A percentile compares a stretch with the other conserved stretches of the same genome.
Conservation (phyloP, 2,329 filamentous ascomycete genomes). For the Endoconidiophora laricicola region DNA sequence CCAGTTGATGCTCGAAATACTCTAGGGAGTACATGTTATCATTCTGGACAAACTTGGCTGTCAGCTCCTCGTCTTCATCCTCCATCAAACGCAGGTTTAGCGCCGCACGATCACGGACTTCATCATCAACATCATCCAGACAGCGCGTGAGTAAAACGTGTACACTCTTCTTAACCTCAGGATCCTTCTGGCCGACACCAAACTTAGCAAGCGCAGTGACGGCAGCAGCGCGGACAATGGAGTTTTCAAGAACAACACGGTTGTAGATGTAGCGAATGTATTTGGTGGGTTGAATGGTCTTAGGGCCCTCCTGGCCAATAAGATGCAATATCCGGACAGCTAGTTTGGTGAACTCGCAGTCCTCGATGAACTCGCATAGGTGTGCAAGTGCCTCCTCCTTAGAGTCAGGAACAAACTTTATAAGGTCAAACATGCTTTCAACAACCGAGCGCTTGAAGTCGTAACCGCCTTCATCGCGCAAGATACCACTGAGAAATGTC, state of each 20-base stretch:
- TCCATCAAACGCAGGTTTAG: conserved; percentile 84
- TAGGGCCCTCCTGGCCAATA: conserved; percentile 84
- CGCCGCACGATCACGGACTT: conserved; percentile 88
- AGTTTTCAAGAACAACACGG: conserved; percentile 90
- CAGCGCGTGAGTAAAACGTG: conserved; percentile 83
- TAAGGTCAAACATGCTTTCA: conserved; percentile 97
- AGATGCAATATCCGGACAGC: conserved; percentile 90
- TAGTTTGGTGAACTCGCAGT: conserved; percentile 97
- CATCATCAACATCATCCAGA: conserved; percentile 91
- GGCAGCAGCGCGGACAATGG: conserved; percentile 83
- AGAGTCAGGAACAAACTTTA: conserved; percentile 92
- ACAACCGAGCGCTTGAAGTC: conserved; percentile 97
- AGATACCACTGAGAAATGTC: conserved; percentile 87
- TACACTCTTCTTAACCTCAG: conserved; percentile 92
- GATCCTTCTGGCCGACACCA: conserved; percentile 88
- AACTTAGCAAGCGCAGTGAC: conserved; percentile 95
- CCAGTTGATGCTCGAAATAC: conserved; percentile 90
- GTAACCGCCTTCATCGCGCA: conserved; percentile 92
- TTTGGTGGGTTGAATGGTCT: conserved; percentile 90
- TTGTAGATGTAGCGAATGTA: conserved; percentile 99
- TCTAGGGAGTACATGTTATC: conserved; percentile 92
- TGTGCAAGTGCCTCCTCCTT: conserved; percentile 75
- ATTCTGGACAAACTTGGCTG: conserved; percentile 80
- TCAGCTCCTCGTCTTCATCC: conserved; percentile 78
- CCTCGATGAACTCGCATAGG: conserved; percentile 96